Base-by-base conservation (phyloP, 768 basidiomycete species). In the Tylopilus sp. region DNA sequence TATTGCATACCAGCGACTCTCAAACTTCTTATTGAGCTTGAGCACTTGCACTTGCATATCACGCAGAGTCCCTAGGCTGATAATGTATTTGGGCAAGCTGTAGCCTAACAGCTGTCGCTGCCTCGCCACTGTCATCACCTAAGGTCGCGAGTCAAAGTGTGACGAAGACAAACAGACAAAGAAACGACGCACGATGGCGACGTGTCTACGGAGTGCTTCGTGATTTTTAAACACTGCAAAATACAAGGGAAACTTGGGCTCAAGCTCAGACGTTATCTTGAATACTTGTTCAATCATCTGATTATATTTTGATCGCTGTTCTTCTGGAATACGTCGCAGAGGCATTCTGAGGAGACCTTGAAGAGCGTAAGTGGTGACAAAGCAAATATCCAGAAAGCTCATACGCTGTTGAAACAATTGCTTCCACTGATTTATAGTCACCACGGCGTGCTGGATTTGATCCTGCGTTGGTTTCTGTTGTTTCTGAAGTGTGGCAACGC, bases 301-400 rank as follows among this genome's bases (percentile, higher is more conserved):
- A 47, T 73, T 76, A 57, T 78, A 88, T 48, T 82, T 81, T 39
- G 70, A 50, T 40, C 79, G 74, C 51, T 81, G 82, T 2, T 82
- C 80, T 9, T 75, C 70, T 5, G 82, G 73, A 23, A 87, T 58
- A 17, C 75, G 73, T 17, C 71, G 60, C 8, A 57, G 43, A 9
- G 59, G 46, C 62, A 76, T 72, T 40, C 57, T 62, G 7, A 60
- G 65, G 38, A 75, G 62, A 25, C 62, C 79, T n/a, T 49, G 48
- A 36, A 36, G 25, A n/a, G 48, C 3, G 45, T 60, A 13, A 60
- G 53, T 39, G 47, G 42, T 35, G 44, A 53, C 40, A 57, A 48
- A 35, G 43, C 33, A 63, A 39, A 42, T 47, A 40, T 12, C 2
- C 18, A 46, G 41, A 51, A 44, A 51, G 61, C 63, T 57, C 53